phyloP scores from a whole-genome alignment of 495 filamentous ascomycete genomes.

The Endocarpon pusillum region DNA sequence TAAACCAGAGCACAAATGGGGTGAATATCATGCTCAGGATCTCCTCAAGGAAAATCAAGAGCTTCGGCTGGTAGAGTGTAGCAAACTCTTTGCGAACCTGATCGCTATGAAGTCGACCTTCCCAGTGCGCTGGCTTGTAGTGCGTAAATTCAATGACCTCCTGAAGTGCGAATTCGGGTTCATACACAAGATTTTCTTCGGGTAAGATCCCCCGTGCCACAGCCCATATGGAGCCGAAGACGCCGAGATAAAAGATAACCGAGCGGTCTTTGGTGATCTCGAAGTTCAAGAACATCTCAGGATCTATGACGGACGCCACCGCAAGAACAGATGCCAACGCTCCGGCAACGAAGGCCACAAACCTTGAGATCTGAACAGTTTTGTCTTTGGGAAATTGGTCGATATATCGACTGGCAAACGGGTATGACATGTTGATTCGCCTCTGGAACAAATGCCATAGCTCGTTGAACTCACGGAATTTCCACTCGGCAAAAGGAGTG shows the following conservation, averaged over 20 bases:
- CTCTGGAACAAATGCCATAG: constrained; percentile 80
- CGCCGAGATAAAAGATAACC: constrained; percentile 60
- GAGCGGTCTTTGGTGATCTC: constrained; percentile 76
- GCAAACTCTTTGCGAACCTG: constrained; percentile 77
- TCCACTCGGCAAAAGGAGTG: constrained; percentile 90
- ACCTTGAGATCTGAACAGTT: constrained; percentile 61
- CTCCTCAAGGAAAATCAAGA: constrained; percentile 83
- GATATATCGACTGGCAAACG: constrained; percentile 78
- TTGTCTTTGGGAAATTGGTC: constrained; percentile 96
- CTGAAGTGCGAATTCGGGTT: constrained; percentile 73
- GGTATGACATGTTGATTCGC: constrained; percentile 83
- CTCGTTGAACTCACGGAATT: constrained; percentile 97
- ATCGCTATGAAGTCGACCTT: constrained; percentile 71
- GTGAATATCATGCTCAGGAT: constrained; percentile 82
- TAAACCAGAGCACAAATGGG: constrained; percentile 75
- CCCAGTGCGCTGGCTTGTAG: constrained; percentile 77
- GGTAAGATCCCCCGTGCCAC: constrained; percentile 62
- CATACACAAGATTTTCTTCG: constrained; percentile 77
- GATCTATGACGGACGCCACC: constrained; percentile 64
- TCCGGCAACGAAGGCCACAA: constrained; percentile 73
- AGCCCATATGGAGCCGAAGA: constrained; percentile 65
- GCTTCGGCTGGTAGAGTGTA: constrained; percentile 68
- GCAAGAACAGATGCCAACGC: constrained; percentile 71
- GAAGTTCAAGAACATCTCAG: constrained; percentile 79
- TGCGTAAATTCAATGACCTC: constrained; percentile 85